Evolutionary conservation across 306 rosid genomes (phyloP).

Genomic region (Coriaria nepalensis): DNA sequence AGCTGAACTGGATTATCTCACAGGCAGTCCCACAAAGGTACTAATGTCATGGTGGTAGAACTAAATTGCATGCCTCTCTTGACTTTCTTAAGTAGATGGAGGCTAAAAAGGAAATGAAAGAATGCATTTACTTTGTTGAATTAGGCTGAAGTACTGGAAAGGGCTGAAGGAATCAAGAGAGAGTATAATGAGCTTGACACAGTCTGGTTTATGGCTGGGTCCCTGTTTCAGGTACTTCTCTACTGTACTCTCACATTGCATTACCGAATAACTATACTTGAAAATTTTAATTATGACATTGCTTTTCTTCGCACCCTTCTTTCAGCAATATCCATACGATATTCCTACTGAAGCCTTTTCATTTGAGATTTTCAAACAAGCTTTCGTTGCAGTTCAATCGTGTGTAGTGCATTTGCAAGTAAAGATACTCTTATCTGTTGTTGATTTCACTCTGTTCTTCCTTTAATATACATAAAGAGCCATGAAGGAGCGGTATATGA

Average conservation of each 20-base stretch:
- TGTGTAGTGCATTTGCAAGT: conserved; percentile 99
- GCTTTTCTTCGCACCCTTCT: conserved; percentile 17
- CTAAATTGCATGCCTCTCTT: background rate
- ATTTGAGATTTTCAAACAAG: conserved; percentile 95
- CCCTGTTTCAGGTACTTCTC: conserved; percentile 72
- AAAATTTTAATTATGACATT: background rate
- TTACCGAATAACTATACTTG: background rate
- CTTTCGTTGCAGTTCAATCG: conserved; percentile 95
- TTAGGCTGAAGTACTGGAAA: conserved; percentile 66
- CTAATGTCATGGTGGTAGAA: background rate
- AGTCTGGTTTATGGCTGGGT: conserved; percentile 99
- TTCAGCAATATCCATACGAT: conserved; percentile 97
- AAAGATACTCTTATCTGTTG: conserved; percentile 2
- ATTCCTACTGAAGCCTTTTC: conserved; percentile 95
- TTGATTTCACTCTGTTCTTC: no score
- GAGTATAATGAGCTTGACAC: conserved; percentile 97
- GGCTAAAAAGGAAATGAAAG: background rate
- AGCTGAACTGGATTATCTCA: conserved; percentile 67
- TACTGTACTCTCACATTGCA: conserved; percentile 2
- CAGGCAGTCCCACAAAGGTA: conserved; percentile 89
- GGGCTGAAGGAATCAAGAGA: conserved; percentile 83
- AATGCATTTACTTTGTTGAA: conserved; percentile 13
- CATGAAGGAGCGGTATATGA: no score
- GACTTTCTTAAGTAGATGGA: background rate
- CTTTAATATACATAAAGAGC: no score